These are phyloP conservation scores for Chenopodium album DNA, from an alignment of 148 eudicot species.

Conservation along the genomic window DNA sequence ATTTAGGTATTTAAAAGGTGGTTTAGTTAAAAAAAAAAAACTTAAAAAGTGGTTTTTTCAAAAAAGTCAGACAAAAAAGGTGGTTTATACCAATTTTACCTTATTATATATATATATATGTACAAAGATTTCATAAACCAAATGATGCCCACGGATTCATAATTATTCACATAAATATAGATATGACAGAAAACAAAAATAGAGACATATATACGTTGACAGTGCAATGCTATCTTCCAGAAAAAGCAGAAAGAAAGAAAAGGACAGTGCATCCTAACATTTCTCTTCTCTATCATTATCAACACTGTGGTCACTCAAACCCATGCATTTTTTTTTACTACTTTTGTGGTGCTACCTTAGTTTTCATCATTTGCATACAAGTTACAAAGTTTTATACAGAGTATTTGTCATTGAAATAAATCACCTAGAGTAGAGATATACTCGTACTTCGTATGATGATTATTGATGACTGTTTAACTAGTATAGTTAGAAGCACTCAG, in stretches of 20 bases:
- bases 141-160: conserved; percentile 14
- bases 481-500: no score
- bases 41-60: no score
- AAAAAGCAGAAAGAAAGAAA: conserved; percentile 15
- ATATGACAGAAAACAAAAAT: not conserved
- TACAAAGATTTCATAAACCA: not conserved
- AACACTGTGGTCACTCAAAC: conserved; percentile 14
- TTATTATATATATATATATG: no score
- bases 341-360: not conserved
- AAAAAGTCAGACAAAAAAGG: no score
- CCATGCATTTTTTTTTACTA: not conserved
- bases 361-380: not conserved
- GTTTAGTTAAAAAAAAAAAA: no score
- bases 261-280: conserved; percentile 29
- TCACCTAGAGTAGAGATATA: no score
- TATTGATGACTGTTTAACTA: no score
- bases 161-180: not conserved
- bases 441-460: no score
- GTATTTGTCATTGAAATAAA: not conserved
- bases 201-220: not conserved
- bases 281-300: conserved; percentile 18
- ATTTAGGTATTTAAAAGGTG: no score
- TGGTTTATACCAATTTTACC: no score
- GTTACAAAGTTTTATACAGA: no score
- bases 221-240: not conserved